Conservation (phyloP, 2,329 filamentous ascomycete species). For the Aspergillus ochraceus region DNA sequence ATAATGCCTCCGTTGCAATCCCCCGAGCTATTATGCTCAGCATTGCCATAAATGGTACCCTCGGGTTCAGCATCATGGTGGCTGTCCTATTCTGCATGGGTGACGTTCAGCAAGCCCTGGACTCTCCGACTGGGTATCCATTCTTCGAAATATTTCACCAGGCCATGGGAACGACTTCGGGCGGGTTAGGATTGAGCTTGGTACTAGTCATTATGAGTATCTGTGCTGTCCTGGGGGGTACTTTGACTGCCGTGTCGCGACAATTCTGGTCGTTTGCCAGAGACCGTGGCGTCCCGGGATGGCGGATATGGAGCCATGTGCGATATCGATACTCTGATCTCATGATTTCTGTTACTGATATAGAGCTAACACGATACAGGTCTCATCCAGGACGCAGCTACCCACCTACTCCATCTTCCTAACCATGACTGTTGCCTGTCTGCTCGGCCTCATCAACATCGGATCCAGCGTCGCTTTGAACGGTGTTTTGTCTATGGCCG, state of each 20-base stretch:
- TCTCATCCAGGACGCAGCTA: conserved; percentile 25
- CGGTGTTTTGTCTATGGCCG: conserved; percentile 34
- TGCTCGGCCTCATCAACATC: conserved; percentile 36
- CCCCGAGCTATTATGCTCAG: conserved; percentile 39
- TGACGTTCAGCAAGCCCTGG: conserved; percentile 27
- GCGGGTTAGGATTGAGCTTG: conserved; percentile 24
- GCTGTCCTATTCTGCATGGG: conserved; percentile 42
- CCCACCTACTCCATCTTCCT: conserved; percentile 26
- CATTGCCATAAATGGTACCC: conserved; percentile 35
- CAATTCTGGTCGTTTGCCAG: conserved; percentile 31
- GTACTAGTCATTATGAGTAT: conserved; percentile 31
- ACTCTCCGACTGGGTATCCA: conserved; percentile 32
- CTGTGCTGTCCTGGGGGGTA: conserved; percentile 34
- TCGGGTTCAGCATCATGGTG: conserved; percentile 40
- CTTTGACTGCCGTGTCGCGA: conserved; percentile 48
- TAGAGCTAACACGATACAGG: conserved; percentile 9
- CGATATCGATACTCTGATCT: not conserved
- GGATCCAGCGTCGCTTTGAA: conserved; percentile 33
- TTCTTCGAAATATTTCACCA: conserved; percentile 37
- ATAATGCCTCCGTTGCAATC: conserved; percentile 36
- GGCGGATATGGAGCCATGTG: conserved; percentile 30
- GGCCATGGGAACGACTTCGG: conserved; percentile 27
- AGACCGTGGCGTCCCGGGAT: conserved; percentile 27
- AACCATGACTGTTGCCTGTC: conserved; percentile 26
- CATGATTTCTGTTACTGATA: not conserved